Base-by-base conservation (phyloP, 176 grass and related monocot species). In the Ensete ventricosum region DNA sequence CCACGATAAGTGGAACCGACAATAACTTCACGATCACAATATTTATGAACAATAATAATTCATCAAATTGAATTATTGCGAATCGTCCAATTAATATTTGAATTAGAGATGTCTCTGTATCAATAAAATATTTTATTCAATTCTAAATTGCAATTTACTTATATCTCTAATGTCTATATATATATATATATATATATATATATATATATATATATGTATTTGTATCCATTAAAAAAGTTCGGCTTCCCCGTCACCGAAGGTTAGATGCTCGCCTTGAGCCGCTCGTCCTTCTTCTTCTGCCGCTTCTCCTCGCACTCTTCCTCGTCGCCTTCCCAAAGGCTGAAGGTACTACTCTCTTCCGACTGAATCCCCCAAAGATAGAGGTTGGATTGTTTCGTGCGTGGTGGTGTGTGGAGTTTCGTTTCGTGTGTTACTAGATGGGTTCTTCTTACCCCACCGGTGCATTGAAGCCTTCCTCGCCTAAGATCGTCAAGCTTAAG, bases 401-500 rank as follows among this genome's bases (percentile, higher is more conserved):
- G 43, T 34, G 9, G 11, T 50, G 48, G 20, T 51, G 19, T 70
- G 67, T 19, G 17, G 9, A 11, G 19, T 19, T 19, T 7, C 1
- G 48, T 70, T 50, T 70, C 17, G 8, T 50, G 13, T 21, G 7
- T 70, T 52, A 20, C 29, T 14, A 79, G 65, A 69, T 79, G 77
- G 16, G 48, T 22, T 79, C 64, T 17, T 65, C 59, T n/a, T 24
- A 64, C 50, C 48, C 10, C 10, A 22, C 63, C 63, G 14, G 63
- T 23, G 16, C 67, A 16, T 21, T 70, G 48, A 50, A 19, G 12
- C 16, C 60, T 23, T 4, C 52, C n/a, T 43, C 2, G 69, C 20
- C 54, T 2, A 87, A 63, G 69, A 82, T 73, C 16, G 78, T 89
- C 49, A 84, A 20, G 86, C 73, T 94, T 66, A 84, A 86, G 79